These are phyloP conservation scores for Hericium erinaceus DNA, from an alignment of 768 basidiomycete species.

Conservation along the genomic window DNA sequence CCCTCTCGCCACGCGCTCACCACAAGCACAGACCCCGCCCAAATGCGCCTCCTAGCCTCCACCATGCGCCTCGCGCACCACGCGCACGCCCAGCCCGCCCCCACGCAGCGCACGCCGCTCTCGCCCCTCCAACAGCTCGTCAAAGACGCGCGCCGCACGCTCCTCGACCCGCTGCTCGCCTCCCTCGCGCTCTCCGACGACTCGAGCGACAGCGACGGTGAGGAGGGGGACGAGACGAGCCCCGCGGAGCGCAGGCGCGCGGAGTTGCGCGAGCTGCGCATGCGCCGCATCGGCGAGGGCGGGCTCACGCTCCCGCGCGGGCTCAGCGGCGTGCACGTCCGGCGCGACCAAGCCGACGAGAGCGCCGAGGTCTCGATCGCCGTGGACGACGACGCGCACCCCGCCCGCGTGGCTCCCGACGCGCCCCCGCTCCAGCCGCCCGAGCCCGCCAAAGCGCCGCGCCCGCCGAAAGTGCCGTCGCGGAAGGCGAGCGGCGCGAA, in stretches of 20 bases:
- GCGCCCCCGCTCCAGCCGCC: not conserved
- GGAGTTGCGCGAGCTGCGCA: constrained; percentile 49
- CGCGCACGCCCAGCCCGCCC: constrained; percentile 29
- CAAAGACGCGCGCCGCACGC: constrained; percentile 36
- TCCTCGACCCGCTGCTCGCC: constrained; percentile 37
- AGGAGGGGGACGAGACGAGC: constrained; percentile 29
- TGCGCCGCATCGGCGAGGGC: constrained; percentile 32
- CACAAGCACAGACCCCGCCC: constrained; percentile 45
- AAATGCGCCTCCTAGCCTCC: constrained; percentile 39
- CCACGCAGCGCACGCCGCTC: constrained; percentile 33
- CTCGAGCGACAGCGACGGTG: constrained; percentile 30
- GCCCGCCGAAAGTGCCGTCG: too few species aligned
- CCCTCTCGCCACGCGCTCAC: not conserved
- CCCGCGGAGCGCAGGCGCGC: constrained; percentile 34
- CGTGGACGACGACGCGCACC: constrained; percentile 22
- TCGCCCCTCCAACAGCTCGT: constrained; percentile 54
- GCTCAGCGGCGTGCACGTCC: constrained; percentile 38
- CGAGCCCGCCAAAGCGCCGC: not conserved
- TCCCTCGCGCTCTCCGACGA: constrained; percentile 17
- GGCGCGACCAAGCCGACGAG: constrained; percentile 51
- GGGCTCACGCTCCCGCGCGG: constrained; percentile 16
- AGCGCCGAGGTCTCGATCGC: constrained; percentile 52
- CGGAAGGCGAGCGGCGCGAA: not conserved
- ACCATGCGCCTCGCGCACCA: constrained; percentile 26
- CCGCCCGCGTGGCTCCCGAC: too few species aligned